phyloP scores from a whole-genome alignment of 768 basidiomycete species.

The Rhizopogon vulgaris region DNA sequence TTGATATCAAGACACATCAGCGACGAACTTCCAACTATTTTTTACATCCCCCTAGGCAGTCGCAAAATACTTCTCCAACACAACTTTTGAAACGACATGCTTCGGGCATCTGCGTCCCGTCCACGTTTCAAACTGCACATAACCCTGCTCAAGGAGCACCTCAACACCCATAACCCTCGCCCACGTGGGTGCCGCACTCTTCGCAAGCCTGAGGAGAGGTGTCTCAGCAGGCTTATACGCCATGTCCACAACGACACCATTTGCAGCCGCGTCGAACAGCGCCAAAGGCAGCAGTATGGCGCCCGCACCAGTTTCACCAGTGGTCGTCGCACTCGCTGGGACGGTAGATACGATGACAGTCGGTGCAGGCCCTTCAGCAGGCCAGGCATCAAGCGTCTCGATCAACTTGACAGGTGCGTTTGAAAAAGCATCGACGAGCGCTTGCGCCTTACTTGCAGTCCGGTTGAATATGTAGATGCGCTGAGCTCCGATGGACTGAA shows the following conservation, averaged over 20 bases:
- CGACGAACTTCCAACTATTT: neutral
- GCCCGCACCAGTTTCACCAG: conserved; percentile 24
- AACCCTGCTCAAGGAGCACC: conserved; percentile 85
- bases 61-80: conserved; percentile 41
- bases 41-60: conserved; percentile 1
- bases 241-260: conserved; percentile 84
- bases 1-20: neutral
- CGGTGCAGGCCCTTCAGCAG: conserved; percentile 39
- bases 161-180: conserved; percentile 70
- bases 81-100: conserved; percentile 37
- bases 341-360: conserved; percentile 86
- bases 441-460: conserved; percentile 66
- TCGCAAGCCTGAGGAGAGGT: conserved; percentile 68
- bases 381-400: conserved; percentile 50
- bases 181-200: conserved; percentile 50
- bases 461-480: conserved; percentile 87
- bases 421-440: conserved; percentile 64
- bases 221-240: conserved; percentile 89
- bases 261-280: conserved; percentile 54
- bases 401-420: conserved; percentile 54
- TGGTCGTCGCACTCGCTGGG: conserved; percentile 59
- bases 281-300: conserved; percentile 47
- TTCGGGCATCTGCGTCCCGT: conserved; percentile 61
- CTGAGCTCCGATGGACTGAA: conserved; percentile 60
- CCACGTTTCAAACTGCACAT: conserved; percentile 79